Evolutionary conservation across 139 green algal species (phyloP).

Genomic region (Chlamydomonas sphaeroides): DNA sequence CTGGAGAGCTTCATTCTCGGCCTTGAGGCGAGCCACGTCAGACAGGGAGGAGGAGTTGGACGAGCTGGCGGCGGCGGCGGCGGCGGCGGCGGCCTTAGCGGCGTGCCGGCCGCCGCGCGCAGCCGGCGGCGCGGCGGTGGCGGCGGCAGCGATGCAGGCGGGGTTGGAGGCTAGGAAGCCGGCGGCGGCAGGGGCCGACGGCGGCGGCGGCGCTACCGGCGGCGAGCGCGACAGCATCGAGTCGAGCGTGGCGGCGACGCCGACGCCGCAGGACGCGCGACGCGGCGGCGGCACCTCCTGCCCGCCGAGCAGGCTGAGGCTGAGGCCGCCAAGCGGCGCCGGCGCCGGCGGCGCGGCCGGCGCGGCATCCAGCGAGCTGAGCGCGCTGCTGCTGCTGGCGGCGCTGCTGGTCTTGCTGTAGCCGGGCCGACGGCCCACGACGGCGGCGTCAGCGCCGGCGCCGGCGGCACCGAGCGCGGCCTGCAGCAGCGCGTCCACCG

Average conservation of each 20-base stretch:
- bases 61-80: too few species aligned
- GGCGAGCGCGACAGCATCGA: too few species aligned
- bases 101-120: too few species aligned
- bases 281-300: conserved; percentile 31
- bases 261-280: not conserved
- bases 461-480: conserved; percentile 4
- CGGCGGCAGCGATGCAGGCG: too few species aligned
- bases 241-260: too few species aligned
- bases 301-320: conserved; percentile 7
- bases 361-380: not conserved
- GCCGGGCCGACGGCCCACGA: not conserved
- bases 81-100: too few species aligned
- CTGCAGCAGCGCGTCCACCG: conserved; percentile 29
- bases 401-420: conserved; percentile 37
- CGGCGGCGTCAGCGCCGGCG: not conserved
- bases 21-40: conserved; percentile 23
- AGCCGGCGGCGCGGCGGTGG: too few species aligned
- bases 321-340: not conserved
- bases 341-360: not conserved
- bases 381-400: not conserved
- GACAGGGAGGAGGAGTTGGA: not conserved
- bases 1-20: conserved; percentile 25
- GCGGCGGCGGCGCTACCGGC: too few species aligned
- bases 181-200: too few species aligned
- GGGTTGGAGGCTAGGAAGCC: too few species aligned